These are phyloP conservation scores for Liquidambar formosana DNA, from an alignment of 164 flowering plant species.

Conservation along the genomic window DNA sequence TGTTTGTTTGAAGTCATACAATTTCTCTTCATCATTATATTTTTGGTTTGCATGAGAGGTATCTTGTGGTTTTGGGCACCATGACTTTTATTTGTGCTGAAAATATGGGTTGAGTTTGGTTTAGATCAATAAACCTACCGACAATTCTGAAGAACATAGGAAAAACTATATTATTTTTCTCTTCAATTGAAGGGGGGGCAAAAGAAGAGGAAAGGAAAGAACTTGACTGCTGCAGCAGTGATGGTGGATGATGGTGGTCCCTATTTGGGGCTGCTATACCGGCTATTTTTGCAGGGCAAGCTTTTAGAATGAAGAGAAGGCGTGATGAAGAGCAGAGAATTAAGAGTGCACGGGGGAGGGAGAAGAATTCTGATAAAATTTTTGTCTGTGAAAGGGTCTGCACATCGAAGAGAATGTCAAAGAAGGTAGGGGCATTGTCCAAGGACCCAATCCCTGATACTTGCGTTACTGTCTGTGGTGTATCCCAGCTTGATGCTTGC, in stretches of 20 bases:
- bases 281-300: conserved; percentile 62
- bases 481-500: conserved; percentile 87
- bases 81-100: no score
- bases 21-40: no score
- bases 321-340: conserved; percentile 65
- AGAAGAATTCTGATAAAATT: conserved; percentile 78
- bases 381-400: conserved; percentile 97
- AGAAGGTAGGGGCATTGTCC: conserved; percentile 82
- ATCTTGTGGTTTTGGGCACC: no score
- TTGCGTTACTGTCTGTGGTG: conserved; percentile 39
- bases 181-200: no score
- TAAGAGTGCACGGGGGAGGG: conserved; percentile 73
- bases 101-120: no score
- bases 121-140: no score
- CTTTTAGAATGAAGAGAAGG: conserved; percentile 59
- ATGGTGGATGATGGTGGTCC: conserved; percentile 94
- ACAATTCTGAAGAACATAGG: no score
- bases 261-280: conserved; percentile 40
- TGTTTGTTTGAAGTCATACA: no score
- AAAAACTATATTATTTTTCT: no score
- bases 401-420: conserved; percentile 85
- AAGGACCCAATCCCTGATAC: conserved; percentile 70
- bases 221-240: background rate
- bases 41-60: no score
- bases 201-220: no score